phyloP scores from a whole-genome alignment of 2,329 filamentous ascomycete species.

The Xylaria sp. region DNA sequence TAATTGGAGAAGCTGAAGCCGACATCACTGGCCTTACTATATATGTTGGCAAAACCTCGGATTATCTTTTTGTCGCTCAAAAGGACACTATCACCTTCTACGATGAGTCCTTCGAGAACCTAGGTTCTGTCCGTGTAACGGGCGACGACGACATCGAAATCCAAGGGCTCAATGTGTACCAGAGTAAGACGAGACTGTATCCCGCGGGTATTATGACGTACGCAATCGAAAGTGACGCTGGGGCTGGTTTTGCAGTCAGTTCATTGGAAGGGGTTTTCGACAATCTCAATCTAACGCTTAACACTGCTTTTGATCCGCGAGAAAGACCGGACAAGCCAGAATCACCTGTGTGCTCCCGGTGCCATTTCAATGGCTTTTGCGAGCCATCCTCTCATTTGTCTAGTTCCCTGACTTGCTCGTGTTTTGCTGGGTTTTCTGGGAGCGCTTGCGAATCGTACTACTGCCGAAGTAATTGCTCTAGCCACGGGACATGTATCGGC shows the following conservation, averaged over 20 bases:
- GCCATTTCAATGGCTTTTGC: constrained; percentile 55
- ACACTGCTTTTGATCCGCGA: constrained; percentile 55
- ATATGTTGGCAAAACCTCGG: constrained; percentile 52
- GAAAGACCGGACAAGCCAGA: constrained; percentile 40
- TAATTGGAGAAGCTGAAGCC: constrained; percentile 51
- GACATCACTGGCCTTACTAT: constrained; percentile 56
- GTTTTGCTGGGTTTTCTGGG: constrained; percentile 58
- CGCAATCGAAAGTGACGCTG: constrained; percentile 55
- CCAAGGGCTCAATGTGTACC: constrained; percentile 56
- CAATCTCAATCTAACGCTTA: constrained; percentile 50
- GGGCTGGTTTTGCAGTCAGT: constrained; percentile 54
- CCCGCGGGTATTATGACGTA: constrained; percentile 55
- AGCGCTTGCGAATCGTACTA: constrained; percentile 51
- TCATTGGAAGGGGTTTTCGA: constrained; percentile 53
- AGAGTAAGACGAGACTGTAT: constrained; percentile 51
- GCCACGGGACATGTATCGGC: constrained; percentile 55
- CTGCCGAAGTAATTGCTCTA: constrained; percentile 56
- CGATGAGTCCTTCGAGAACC: constrained; percentile 49
- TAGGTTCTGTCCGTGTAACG: constrained; percentile 53
- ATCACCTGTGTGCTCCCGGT: constrained; percentile 51
- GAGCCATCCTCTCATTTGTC: constrained; percentile 27
- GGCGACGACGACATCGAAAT: constrained; percentile 57
- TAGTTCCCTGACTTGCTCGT: constrained; percentile 50
- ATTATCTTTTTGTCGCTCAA: constrained; percentile 57
- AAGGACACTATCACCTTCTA: constrained; percentile 55